Conservation (phyloP, 352 stramenopile genomes). For the Phytopythium aichiense region DNA sequence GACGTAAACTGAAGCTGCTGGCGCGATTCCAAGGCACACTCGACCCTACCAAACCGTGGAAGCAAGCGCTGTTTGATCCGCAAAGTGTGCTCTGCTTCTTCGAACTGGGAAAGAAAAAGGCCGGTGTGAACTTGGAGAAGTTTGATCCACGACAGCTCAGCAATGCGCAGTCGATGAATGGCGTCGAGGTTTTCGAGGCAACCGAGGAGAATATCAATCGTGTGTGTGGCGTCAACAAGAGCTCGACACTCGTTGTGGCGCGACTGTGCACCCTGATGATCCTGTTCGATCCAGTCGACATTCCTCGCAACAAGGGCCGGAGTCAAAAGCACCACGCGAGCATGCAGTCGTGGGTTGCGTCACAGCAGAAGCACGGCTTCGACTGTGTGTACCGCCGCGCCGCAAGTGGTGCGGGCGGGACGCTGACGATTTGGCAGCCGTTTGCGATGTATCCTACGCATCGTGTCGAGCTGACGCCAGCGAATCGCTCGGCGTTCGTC, state of each 20-base stretch:
- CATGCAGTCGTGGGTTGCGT: conserved; percentile 30
- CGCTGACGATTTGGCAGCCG: conserved; percentile 45
- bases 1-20: conserved; percentile 43
- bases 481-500: conserved; percentile 14
- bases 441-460: conserved; percentile 41
- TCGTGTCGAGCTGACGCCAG: conserved; percentile 20
- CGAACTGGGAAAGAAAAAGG: conserved; percentile 16
- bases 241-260: conserved; percentile 29
- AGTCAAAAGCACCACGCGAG: conserved; percentile 8
- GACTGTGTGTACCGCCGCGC: conserved; percentile 39
- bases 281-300: conserved; percentile 20
- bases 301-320: conserved; percentile 23
- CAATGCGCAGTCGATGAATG: conserved; percentile 15
- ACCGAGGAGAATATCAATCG: conserved; percentile 28
- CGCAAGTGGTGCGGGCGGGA: conserved; percentile 12
- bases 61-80: conserved; percentile 31
- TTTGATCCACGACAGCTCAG: conserved; percentile 42
- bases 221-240: conserved; percentile 4
- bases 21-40: conserved; percentile 32
- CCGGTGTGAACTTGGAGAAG: conserved; percentile 21
- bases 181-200: conserved; percentile 38
- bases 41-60: conserved; percentile 21
- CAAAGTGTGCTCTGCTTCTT: conserved; percentile 30
- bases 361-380: conserved; percentile 38
- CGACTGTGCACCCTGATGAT: conserved; percentile 26